These are phyloP conservation scores for Mycena venus DNA, from an alignment of 768 basidiomycete genomes.

Conservation along the genomic window DNA sequence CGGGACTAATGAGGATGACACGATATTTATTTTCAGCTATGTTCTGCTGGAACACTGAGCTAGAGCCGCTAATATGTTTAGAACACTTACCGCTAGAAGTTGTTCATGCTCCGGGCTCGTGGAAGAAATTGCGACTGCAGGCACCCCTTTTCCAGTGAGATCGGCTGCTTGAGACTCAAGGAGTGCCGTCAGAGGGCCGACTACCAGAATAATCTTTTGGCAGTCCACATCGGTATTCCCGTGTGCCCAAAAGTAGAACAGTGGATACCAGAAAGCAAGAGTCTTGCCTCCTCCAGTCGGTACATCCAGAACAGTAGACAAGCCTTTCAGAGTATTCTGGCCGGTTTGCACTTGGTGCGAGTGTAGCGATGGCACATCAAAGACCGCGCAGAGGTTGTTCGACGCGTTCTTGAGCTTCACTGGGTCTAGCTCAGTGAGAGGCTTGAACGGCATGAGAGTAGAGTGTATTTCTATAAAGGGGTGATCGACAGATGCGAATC, in stretches of 20 bases:
- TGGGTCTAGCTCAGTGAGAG: neutral
- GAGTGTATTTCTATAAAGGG: too few relatives aligned
- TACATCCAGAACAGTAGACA: constrained; percentile 16
- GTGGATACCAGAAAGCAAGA: constrained; percentile 28
- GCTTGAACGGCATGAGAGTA: constrained; percentile 13
- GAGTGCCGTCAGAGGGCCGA: constrained; percentile 21
- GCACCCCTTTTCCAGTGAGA: neutral
- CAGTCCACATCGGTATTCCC: constrained; percentile 12
- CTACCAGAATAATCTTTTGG: constrained; percentile 27
- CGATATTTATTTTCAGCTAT: constrained; percentile 17
- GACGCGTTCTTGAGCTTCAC: neutral
- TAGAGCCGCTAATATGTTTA: neutral
- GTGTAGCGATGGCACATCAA: constrained; percentile 1
- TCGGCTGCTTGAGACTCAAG: constrained; percentile 7
- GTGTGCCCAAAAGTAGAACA: constrained; percentile 26
- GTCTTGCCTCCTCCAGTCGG: constrained; percentile 34
- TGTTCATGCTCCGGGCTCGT: neutral
- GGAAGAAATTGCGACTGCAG: constrained; percentile 3
- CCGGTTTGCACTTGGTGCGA: constrained; percentile 16
- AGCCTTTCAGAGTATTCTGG: constrained; percentile 23
- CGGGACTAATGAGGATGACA: constrained; percentile 25
- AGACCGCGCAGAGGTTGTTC: neutral
- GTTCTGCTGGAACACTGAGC: neutral
- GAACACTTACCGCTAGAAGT: neutral
- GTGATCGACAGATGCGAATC: neutral